Base-by-base conservation (phyloP, 2,329 filamentous ascomycete genomes). In the Aureobasidium melanogenum region DNA sequence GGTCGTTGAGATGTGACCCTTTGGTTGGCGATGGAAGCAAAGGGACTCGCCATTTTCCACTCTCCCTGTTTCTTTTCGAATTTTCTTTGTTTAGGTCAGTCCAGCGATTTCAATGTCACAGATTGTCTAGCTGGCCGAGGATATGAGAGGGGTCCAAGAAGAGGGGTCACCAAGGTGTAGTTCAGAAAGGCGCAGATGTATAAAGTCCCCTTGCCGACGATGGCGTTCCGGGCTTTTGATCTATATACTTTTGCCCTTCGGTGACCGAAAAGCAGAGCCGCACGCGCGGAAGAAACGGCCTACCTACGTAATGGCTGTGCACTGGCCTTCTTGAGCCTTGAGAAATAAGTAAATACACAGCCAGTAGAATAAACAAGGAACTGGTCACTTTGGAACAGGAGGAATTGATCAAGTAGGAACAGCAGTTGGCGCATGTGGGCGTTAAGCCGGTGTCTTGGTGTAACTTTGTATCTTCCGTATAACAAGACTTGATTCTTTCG, bases 11-110 rank as follows among this genome's bases (percentile, higher is more conserved):
- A 34, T 17, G 66, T 66, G n/a, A 72, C 68, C 38, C 69, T 63
- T 26, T 72, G 68, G 56, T 68, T 69, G 6, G 69, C 70, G 22
- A 72, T 68, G 24, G 68, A 64, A 24, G 65, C 65, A 64, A 71
- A 70, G 14, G 59, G 59, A 34, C 41, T 61, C 7, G 59, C 48
- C 59, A 61, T 61, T 58, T 19, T 55, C 50, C 22, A 24, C 9
- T 41, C 24, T 24, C 8, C n/a, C n/a, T n/a, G 17, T 9, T 30
- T 24, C 4, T 17, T 17, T 1, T 22, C 14, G 1, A 22, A 22
- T 15, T 38, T 38, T 52, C 19, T 51, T 28, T 47, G 24, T 47
- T 47, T 4, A 5, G 3, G 6, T 22, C 22, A 26, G 10, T 44
- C 12, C 22, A 24, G 19, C 9, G 30, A 32, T 32, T 32, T 6